Base-by-base conservation (phyloP, 108 stramenopile species). In the Fragilariopsis cylindrus region DNA sequence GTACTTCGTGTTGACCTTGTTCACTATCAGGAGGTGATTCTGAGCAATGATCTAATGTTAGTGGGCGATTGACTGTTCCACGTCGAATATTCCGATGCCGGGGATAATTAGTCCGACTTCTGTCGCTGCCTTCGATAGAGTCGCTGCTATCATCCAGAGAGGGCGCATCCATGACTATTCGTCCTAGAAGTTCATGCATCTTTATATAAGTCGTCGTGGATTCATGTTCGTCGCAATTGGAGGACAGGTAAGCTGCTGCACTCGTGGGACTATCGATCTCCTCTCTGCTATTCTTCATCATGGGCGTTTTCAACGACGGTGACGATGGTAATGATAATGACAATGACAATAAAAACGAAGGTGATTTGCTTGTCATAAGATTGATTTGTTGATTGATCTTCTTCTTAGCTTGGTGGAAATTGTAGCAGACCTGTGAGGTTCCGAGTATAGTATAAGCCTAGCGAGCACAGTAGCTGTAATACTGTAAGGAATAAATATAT, bases 91-190 rank as follows among this genome's bases (percentile, higher is more conserved):
- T 63, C 8, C 40, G 42, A n/a, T 43, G 62, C 39, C n/a, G 60
- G 12, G 40, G 0, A n/a, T 43, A 21, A 63, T 43, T 63, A 5
- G 62, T 7, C 13, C 39, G 62, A 45, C 42, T 63, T 13, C 42
- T 45, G 13, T 63, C 62, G 55, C 5, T 56, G 55, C 55, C 19
- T n/a, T 19, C 8, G 5, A 6, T 9, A 21, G 5, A 21, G 58
- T 40, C 41, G 58, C 58, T 30, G 62, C 62, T 63, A 40, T 15
- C 42, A 40, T 63, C 62, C 62, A 45, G n/a, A 18, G 57, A 13
- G 62, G 41, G 46, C 13, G 42, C 7, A 3, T n/a, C 62, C 62
- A 63, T 7, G 41, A 63, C 46, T n/a, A 63, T 63, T 3, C 62
- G 6, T 8, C 62, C 62, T 6, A 63, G 43, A 7, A 42, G 41